Percentiles rank a stretch among this genome's conserved stretches.
phyloP scores from a whole-genome alignment of 129 eudicot genomes.

The Artemisia tridentata region DNA sequence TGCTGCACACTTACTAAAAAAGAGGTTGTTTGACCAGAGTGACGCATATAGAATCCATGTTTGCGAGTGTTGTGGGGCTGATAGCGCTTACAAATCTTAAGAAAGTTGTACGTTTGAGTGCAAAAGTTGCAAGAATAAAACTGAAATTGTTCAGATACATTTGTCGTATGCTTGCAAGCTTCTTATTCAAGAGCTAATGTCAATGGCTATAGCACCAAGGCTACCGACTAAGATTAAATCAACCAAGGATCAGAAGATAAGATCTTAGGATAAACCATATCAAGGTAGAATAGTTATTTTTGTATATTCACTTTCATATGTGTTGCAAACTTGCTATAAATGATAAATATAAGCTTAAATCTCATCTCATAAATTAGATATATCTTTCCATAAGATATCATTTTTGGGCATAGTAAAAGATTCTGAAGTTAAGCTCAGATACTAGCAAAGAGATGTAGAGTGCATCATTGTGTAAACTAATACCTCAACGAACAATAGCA shows the following conservation, averaged over 20 bases:
- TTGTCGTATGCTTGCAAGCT: constrained; percentile 58
- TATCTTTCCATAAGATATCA: too few relatives aligned
- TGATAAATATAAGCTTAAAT: too few relatives aligned
- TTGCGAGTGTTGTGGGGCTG: constrained; percentile 51
- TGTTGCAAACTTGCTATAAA: too few relatives aligned
- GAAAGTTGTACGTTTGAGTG: constrained; percentile 46
- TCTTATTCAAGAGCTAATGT: constrained; percentile 57
- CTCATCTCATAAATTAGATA: too few relatives aligned
- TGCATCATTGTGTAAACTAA: too few relatives aligned
- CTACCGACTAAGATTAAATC: constrained; percentile 36
- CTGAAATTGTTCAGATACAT: constrained; percentile 64
- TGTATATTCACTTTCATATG: too few relatives aligned
- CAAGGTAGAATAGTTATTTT: too few relatives aligned
- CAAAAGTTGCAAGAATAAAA: constrained; percentile 58
- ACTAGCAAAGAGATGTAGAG: too few relatives aligned
- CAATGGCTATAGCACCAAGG: constrained; percentile 60
- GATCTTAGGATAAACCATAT: not conserved
- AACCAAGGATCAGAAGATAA: constrained; percentile 22
- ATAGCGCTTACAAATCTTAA: constrained; percentile 50
- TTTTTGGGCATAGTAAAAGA: too few relatives aligned
- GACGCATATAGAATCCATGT: constrained; percentile 60
- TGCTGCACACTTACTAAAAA: constrained; percentile 69
- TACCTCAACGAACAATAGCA: too few relatives aligned
- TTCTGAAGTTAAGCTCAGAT: too few relatives aligned
- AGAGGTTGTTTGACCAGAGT: constrained; percentile 83